Evolutionary conservation across 2,329 filamentous ascomycete species (phyloP).

Genomic region (Nannizziopsis arthrosporioides): DNA sequence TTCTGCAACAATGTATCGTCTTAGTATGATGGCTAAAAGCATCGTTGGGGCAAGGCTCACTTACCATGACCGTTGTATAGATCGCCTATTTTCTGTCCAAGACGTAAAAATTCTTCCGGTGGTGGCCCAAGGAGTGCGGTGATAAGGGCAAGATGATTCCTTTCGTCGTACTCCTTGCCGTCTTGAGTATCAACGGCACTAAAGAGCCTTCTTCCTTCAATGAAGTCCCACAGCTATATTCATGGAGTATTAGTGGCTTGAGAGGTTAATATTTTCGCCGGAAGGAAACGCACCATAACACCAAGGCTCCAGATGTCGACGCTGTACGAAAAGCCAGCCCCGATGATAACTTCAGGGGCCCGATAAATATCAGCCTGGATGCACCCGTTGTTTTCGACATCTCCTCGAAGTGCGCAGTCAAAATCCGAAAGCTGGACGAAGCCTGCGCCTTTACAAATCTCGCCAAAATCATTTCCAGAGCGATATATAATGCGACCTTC

Average conservation of each 20-base stretch:
- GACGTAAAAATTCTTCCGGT: conserved; percentile 11
- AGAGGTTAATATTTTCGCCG: conserved; percentile 16
- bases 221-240: conserved; percentile 23
- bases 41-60: conserved; percentile 14
- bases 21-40: conserved; percentile 13
- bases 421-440: conserved; percentile 27
- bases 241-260: conserved; percentile 17
- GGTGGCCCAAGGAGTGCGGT: conserved; percentile 13
- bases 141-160: conserved; percentile 16
- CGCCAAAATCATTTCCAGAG: conserved; percentile 25
- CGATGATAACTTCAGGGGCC: conserved; percentile 28
- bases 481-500: conserved; percentile 26
- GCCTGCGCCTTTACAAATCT: conserved; percentile 17
- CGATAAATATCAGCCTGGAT: conserved; percentile 34
- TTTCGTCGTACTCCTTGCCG: conserved; percentile 18
- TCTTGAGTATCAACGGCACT: conserved; percentile 17
- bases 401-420: conserved; percentile 23
- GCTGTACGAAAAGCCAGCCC: conserved; percentile 26
- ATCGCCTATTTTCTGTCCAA: conserved; percentile 13
- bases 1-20: not conserved
- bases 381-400: conserved; percentile 30
- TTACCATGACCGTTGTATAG: conserved; percentile 19
- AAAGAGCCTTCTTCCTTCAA: conserved; percentile 23
- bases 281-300: conserved; percentile 21
- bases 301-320: conserved; percentile 31